Percentiles rank a stretch among this genome's conserved stretches.
These are phyloP conservation scores for Orychophragmus violaceus DNA, from an alignment of 345 rosid genomes.

Conservation along the genomic window DNA sequence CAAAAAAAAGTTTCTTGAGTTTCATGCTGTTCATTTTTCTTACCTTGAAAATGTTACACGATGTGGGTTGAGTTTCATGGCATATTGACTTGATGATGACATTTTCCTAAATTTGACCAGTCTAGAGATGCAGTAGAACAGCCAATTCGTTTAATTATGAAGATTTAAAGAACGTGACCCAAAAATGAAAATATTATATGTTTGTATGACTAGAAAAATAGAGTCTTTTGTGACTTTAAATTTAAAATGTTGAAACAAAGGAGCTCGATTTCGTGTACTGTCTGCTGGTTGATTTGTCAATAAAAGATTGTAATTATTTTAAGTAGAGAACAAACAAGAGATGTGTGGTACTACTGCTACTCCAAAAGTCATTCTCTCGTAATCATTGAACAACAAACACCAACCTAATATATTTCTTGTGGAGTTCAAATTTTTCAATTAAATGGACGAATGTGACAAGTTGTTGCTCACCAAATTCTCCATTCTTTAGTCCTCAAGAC, in stretches of 20 bases:
- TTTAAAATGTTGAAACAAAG: neutral
- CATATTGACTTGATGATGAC: neutral
- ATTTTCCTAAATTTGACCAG: neutral
- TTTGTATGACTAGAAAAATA: neutral
- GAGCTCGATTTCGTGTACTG: neutral
- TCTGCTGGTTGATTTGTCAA: neutral
- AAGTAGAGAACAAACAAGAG: neutral
- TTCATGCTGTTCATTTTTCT: neutral
- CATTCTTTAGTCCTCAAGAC: neutral
- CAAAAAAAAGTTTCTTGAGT: neutral
- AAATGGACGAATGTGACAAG: neutral
- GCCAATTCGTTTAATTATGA: neutral
- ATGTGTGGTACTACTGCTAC: neutral
- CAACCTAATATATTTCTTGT: neutral
- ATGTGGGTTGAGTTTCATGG: neutral
- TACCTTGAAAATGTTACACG: neutral
- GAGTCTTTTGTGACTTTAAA: neutral
- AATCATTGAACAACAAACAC: conserved; percentile 15
- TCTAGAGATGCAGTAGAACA: neutral
- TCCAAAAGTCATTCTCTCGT: neutral
- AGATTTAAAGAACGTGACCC: neutral
- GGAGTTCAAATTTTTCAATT: neutral
- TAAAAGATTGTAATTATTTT: neutral
- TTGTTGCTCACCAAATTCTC: neutral
- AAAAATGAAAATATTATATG: neutral